Evolutionary conservation across 345 rosid genomes (phyloP).

Genomic region (Citrus australasica): DNA sequence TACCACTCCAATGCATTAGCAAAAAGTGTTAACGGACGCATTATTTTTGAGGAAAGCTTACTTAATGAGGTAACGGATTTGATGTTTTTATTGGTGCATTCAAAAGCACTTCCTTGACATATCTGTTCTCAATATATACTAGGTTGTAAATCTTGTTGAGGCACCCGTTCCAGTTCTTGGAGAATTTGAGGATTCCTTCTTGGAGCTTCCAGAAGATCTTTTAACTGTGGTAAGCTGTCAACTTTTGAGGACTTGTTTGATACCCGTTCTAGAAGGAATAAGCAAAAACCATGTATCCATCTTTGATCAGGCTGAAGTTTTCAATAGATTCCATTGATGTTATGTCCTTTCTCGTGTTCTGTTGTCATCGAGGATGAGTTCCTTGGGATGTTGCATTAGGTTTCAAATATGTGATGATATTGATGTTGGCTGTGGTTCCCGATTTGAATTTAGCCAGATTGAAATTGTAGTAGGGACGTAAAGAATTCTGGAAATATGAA

Average conservation of each 20-base stretch:
- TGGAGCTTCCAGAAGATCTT: conserved; percentile 90
- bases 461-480: neutral
- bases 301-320: neutral
- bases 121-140: conserved; percentile 14
- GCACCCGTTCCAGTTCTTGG: conserved; percentile 89
- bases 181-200: conserved; percentile 74
- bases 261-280: no score
- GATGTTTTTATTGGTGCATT: conserved; percentile 18
- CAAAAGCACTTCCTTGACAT: neutral
- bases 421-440: neutral
- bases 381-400: neutral
- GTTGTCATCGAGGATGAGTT: neutral
- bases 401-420: neutral
- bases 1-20: conserved; percentile 62
- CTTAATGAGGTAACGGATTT: conserved; percentile 60
- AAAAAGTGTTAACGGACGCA: conserved; percentile 57
- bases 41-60: conserved; percentile 56
- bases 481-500: neutral
- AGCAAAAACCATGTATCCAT: no score
- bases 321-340: neutral
- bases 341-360: neutral
- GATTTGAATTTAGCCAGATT: neutral
- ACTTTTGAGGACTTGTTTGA: neutral
- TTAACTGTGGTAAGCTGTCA: conserved; percentile 64
- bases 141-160: conserved; percentile 97